Conservation (phyloP, 768 basidiomycete genomes). For the Tricholoma furcatifolium region DNA sequence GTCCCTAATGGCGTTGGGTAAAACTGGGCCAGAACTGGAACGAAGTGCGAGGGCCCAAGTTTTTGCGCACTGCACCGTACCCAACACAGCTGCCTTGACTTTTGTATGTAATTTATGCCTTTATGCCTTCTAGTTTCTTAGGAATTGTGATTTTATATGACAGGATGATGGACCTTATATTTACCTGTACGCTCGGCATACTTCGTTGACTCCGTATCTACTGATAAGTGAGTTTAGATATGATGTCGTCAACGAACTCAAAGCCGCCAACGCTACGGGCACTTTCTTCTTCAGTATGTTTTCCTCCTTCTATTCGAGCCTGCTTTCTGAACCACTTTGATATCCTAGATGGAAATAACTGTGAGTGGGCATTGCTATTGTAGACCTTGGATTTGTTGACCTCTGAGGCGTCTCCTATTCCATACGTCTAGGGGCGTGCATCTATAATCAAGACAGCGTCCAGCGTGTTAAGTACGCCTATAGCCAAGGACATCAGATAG, state of each 20-base stretch:
- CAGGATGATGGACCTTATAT: slow-evolving; percentile 20
- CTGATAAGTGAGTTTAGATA: slow-evolving; percentile 3
- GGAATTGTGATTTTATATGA: neutral
- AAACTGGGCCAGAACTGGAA: slow-evolving; percentile 9
- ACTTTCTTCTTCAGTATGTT: slow-evolving; percentile 32
- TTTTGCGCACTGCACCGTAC: slow-evolving; percentile 17
- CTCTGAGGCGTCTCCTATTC: neutral
- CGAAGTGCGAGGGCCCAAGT: slow-evolving; percentile 16
- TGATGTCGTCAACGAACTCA: slow-evolving; percentile 16
- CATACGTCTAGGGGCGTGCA: slow-evolving; percentile 25
- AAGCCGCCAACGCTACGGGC: slow-evolving; percentile 25
- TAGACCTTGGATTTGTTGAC: neutral
- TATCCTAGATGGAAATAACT: slow-evolving; percentile 26
- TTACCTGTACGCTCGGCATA: slow-evolving; percentile 8
- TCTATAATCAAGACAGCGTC: slow-evolving; percentile 27
- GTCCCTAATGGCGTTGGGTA: slow-evolving; percentile 5
- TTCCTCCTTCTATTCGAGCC: neutral
- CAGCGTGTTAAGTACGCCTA: slow-evolving; percentile 28
- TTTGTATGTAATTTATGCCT: slow-evolving; percentile 12
- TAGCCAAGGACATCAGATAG: slow-evolving; percentile 31
- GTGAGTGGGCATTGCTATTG: slow-evolving; percentile 13
- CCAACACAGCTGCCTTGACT: slow-evolving; percentile 19
- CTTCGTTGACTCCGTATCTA: neutral
- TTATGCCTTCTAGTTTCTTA: neutral
- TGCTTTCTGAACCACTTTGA: neutral